phyloP scores from a whole-genome alignment of 306 rosid genomes.

The Datisca glomerata region DNA sequence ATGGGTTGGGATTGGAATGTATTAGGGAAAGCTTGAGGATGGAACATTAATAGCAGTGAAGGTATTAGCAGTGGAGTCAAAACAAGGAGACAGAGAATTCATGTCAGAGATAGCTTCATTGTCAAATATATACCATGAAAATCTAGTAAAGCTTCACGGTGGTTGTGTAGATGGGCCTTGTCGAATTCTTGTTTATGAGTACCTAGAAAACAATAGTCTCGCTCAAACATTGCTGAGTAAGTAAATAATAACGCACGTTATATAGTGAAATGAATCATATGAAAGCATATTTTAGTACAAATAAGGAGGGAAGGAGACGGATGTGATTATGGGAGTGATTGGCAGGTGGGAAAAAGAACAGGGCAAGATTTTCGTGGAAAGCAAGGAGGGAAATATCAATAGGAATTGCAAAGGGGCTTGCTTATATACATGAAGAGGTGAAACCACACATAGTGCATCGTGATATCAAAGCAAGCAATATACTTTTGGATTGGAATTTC shows the following conservation, averaged over 20 bases:
- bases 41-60: conserved; percentile 19
- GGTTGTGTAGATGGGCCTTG: conserved; percentile 16
- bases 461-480: conserved; percentile 22
- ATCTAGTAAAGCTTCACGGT: conserved; percentile 16
- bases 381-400: conserved; percentile 13
- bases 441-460: conserved; percentile 21
- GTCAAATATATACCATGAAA: conserved; percentile 15
- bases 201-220: conserved; percentile 18
- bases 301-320: neutral
- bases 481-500: conserved; percentile 20
- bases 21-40: conserved; percentile 15
- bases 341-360: conserved; percentile 9
- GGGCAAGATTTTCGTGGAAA: conserved; percentile 11
- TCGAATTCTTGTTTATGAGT: conserved; percentile 19
- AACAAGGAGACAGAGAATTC: conserved; percentile 25
- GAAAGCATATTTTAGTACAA: neutral
- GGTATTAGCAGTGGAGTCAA: conserved; percentile 18
- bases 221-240: conserved; percentile 17
- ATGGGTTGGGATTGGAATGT: too few relatives aligned
- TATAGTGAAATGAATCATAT: too few relatives aligned
- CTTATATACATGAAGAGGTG: conserved; percentile 21
- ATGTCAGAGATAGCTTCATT: conserved; percentile 22
- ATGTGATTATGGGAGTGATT: neutral
- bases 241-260: neutral
- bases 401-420: conserved; percentile 20